Conservation (phyloP, 176 grass and related monocot species). For the Hordeum marinum region DNA sequence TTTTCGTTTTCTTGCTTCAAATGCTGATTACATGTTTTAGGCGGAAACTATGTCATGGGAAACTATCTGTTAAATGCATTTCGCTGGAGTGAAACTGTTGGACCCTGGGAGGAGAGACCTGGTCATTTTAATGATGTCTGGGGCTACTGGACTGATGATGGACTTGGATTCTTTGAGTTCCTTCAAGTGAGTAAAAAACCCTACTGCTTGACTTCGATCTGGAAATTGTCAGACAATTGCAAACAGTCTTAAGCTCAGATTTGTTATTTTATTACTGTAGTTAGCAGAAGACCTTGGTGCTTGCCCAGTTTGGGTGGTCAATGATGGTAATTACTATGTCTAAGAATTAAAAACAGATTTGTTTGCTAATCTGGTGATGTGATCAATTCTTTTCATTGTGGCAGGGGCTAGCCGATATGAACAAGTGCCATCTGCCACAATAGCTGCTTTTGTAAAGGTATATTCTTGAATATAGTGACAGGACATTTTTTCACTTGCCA, state of each 20-base stretch:
- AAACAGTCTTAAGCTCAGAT: conserved; percentile 4
- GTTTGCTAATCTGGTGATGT: background rate
- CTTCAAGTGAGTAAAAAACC: conserved; percentile 67
- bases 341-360: background rate
- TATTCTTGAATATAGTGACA: conserved; percentile 18
- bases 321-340: conserved; percentile 61
- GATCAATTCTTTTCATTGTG: conserved; percentile 27
- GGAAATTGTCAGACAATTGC: conserved; percentile 15
- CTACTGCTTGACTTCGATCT: conserved; percentile 12
- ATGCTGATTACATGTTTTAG: conserved; percentile 38
- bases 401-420: conserved; percentile 75
- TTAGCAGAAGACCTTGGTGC: conserved; percentile 87
- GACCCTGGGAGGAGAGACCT: conserved; percentile 85
- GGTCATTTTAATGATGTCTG: conserved; percentile 89
- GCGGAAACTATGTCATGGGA: conserved; percentile 86
- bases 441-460: conserved; percentile 81
- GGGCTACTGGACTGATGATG: conserved; percentile 94
- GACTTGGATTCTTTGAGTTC: conserved; percentile 88
- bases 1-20: background rate
- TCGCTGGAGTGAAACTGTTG: conserved; percentile 83
- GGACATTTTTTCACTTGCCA: background rate
- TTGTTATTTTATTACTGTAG: conserved; percentile 41
- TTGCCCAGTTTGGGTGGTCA: conserved; percentile 80
- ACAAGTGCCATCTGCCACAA: conserved; percentile 54
- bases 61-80: conserved; percentile 78